These are phyloP conservation scores for Penstemon newberryi DNA, from an alignment of 257 asterid genomes.

Conservation along the genomic window DNA sequence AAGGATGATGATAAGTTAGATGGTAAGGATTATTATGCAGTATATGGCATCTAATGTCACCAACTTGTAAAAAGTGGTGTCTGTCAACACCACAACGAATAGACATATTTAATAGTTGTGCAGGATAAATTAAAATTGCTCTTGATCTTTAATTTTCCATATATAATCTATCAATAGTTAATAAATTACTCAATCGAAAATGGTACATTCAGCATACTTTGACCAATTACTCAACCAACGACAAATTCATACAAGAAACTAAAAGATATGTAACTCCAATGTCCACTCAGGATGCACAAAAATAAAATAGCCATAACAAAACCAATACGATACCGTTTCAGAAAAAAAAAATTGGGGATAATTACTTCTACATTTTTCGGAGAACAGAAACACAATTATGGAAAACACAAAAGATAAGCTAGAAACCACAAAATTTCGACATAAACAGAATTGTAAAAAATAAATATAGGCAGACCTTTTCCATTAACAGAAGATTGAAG, in stretches of 20 bases:
- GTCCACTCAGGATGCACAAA: neutral
- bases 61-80: neutral
- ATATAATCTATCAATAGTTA: neutral
- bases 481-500: conserved; percentile 46
- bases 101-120: neutral
- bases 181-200: conserved; percentile 1
- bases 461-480: conserved; percentile 47
- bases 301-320: neutral
- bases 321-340: conserved; percentile 2
- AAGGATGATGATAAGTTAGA: conserved; percentile 11
- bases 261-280: conserved; percentile 2
- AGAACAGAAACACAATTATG: neutral
- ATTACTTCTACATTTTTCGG: conserved; percentile 7
- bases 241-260: neutral
- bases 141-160: conserved; percentile 10
- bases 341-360: neutral
- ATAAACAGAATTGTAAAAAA: neutral
- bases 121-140: neutral
- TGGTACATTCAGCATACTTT: conserved; percentile 3
- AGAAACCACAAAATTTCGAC: conserved; percentile 4
- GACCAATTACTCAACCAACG: neutral
- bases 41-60: neutral
- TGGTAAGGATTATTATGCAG: neutral
- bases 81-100: neutral
- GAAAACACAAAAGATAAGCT: neutral